Evolutionary conservation across 352 stramenopile species (phyloP), one percentile per base, ranked within the genome.

Genomic region (Lagenidium giganteum): DNA sequence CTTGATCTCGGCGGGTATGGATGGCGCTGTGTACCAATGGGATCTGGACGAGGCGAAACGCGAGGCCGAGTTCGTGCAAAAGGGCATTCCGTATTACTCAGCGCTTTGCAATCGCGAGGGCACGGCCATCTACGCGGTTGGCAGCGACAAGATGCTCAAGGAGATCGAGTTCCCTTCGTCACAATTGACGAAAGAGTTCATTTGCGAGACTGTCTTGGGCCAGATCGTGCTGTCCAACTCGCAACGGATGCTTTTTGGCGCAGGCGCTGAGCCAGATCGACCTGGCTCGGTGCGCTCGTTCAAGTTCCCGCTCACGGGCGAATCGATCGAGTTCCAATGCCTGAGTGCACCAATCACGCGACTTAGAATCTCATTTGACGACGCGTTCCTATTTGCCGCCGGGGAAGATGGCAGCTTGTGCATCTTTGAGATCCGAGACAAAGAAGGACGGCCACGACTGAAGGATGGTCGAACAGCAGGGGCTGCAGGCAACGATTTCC

Each of bases 11-110:
- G 87, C 84, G 11, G 91, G 93, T 12, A 72, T 94, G 57, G 93
- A 97, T 54, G 93, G 93, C 37, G 93, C 89, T 8, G 83, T 98
- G 21, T 97, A 98, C 52, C 70, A 92, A 35, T 98, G 93, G 93
- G 77, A 97, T 37, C 62, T 96, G 23, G 86, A 95, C 30, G 87
- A 96, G 31, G 83, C 73, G 35, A 96, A 96, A 51, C 72, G 93
- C 22, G 70, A 92, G n/a, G 87, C 81, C 23, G 88, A 97, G 48
- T 95, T 96, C 40, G 86, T 97, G 7, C 85, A 96, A 47, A 97
- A 97, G 43, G 88, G 89, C n/a, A 83, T 89, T 5, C 68, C 80
- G 7, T 97, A 96, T 53, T 90, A 76, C 43, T 93, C 79, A 7
- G 89, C 83, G 8, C 53, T 96, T 13, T 85, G 64, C 48, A 95